These are phyloP conservation scores for Sugiyamaella floridensis DNA, from an alignment of 805 yeast genomes.

Conservation along the genomic window DNA sequence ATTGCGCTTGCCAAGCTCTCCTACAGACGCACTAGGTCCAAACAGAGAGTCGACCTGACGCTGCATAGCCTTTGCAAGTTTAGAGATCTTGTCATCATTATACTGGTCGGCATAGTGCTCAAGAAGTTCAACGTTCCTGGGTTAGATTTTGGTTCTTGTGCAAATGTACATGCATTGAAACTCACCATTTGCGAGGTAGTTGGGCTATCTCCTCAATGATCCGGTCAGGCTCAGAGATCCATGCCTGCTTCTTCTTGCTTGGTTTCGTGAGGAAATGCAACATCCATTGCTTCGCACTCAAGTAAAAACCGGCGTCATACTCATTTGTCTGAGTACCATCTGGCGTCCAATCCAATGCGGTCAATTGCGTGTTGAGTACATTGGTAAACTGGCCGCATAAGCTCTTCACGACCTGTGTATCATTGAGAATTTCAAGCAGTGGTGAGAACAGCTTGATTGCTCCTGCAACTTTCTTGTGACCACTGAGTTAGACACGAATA, in stretches of 20 bases:
- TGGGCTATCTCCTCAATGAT: neutral
- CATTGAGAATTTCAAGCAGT: constrained; percentile 13
- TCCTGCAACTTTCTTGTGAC: constrained; percentile 1
- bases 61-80: constrained; percentile 8
- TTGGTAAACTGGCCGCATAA: constrained; percentile 6
- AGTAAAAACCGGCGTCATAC: neutral
- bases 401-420: constrained; percentile 7
- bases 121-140: constrained; percentile 2
- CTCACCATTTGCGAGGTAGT: neutral
- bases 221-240: constrained; percentile 1
- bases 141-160: neutral
- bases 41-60: neutral
- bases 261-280: constrained; percentile 3
- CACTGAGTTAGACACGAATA: neutral
- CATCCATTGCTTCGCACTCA: constrained; percentile 6
- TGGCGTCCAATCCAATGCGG: constrained; percentile 5
- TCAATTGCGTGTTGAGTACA: constrained; percentile 4
- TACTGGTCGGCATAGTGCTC: constrained; percentile 1
- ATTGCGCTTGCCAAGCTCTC: neutral
- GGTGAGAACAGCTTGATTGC: constrained; percentile 16
- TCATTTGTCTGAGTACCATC: neutral
- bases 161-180: too few species aligned
- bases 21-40: neutral
- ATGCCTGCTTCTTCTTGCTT: neutral
- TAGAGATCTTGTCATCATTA: neutral